Evolutionary conservation across 2,329 filamentous ascomycete genomes (phyloP), one percentile per base, ranked within the genome.

Genomic region (Monosporascus sp.): DNA sequence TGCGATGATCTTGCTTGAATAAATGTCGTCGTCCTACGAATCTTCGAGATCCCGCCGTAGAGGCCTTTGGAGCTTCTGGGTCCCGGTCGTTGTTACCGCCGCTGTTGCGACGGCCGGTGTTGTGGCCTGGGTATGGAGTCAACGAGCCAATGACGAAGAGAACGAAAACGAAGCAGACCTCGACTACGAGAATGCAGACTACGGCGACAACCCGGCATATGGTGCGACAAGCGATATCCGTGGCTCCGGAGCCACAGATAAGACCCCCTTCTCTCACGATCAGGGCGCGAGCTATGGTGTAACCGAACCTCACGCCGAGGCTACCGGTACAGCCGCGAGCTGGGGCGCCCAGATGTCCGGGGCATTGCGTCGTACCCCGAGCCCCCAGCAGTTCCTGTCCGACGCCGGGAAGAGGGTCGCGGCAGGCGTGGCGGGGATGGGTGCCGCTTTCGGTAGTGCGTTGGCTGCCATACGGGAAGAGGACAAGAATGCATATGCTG

Each of bases 61-160:
- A 71, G 77, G 80, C 68, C 80, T 84, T 61, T 83, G 90, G 74
- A 83, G 86, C 66, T 93, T 95, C 74, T 97, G 92, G 90, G 83
- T 96, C 56, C 93, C 93, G 58, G 80, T 97, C 53, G 87, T 86
- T 60, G 73, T 96, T 59, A 97, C 92, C 49, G 85, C 96, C 54
- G 92, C 91, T 47, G 84, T 95, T 62, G 93, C 93, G 56, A 91
- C 92, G 22, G 86, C 89, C 52, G 91, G 92, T 36, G 75, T 96
- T 48, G 92, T 87, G 50, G 91, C 91, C 53, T 97, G 93, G 93
- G 84, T 92, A 56, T 96, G 91, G 91, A 95, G 88, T 70, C 91
- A 96, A 74, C 87, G 90, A 65, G 84, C 81, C 60, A 82, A 86
- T 54, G 86, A 90, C 51, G 86, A 91, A 27, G 81, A 85, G 51